Percentiles rank a stretch among this genome's conserved stretches.
Evolutionary conservation across 768 basidiomycete species (phyloP).

Genomic region (Tylopilus rubrobrunneus): DNA sequence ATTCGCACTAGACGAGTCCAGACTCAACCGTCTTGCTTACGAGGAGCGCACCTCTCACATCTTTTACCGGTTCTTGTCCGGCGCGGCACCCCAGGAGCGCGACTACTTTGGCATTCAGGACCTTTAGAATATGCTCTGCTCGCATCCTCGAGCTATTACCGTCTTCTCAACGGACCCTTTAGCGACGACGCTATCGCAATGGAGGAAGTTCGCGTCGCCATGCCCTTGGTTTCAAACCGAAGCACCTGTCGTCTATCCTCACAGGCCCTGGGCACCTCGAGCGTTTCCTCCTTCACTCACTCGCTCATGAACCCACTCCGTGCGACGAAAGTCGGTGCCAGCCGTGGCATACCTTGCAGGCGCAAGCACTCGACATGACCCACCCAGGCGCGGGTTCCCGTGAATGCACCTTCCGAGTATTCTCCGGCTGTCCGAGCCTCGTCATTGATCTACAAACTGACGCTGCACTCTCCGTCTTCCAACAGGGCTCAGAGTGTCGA

Average conservation of each 20-base stretch:
- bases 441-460: constrained; percentile 75
- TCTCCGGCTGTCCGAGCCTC: constrained; percentile 70
- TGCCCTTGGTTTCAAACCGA: too few species aligned
- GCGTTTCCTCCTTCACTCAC: constrained; percentile 64
- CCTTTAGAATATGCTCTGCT: too few species aligned
- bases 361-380: constrained; percentile 65
- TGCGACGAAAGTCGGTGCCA: constrained; percentile 65
- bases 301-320: constrained; percentile 59
- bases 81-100: too few species aligned
- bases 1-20: too few species aligned
- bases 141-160: too few species aligned
- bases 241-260: constrained; percentile 68
- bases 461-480: constrained; percentile 61
- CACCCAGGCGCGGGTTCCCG: constrained; percentile 35
- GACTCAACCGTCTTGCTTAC: too few species aligned
- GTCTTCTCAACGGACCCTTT: too few species aligned
- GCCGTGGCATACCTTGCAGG: constrained; percentile 80
- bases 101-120: too few species aligned
- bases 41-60: too few species aligned
- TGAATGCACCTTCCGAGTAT: constrained; percentile 66
- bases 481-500: constrained; percentile 60
- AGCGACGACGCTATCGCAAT: too few species aligned
- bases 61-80: too few species aligned
- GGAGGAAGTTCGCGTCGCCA: too few species aligned
- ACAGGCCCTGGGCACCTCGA: constrained; percentile 63